Evolutionary conservation across 371 early-diverging fungal species (phyloP), one percentile per base, ranked within the genome.

Genomic region (Mortierella sp.): DNA sequence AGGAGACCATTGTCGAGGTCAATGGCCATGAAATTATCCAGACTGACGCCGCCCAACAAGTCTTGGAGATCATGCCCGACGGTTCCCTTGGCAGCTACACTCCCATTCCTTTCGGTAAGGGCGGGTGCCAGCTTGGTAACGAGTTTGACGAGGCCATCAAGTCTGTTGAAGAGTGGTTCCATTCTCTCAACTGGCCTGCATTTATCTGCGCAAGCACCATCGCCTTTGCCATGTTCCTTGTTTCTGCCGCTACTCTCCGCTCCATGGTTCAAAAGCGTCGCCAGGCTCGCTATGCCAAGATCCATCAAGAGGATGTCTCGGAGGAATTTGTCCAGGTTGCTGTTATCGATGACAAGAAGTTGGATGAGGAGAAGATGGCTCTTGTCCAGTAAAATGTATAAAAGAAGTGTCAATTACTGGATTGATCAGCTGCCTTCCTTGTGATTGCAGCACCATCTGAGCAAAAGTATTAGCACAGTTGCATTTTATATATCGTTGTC

Each of bases 21-120:
- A 91, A 94, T 68, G 92, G 92, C 53, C 76, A 84, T 47, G 79
- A 89, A 68, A 90, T 94, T 43, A 84, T 85, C n/a, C 93, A 93
- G 83, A 88, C 91, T 29, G 90, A 89, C 49, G 89, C 86, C 42
- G 86, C 88, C 65, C 92, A 92, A 67, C 93, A 92, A 70, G 76
- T 93, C 34, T 63, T 94, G 45, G 91, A 92, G 78, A 84, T 92
- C 34, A 86, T 87, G 77, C 84, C 86, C 31, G 82, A 87, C 53
- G 91, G 90, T 29, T 54, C 82, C 23, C 67, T 87, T 37, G 72
- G 85, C 37, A 86, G 83, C 69, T 89, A 86, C 87, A 73, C 74
- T 32, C 80, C 80, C 45, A 53, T 79, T 35, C 34, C 73, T 43
- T 53, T 66, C 17, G 64, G 62, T 49, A 57, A 45, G 45, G 66